phyloP scores from a whole-genome alignment of 2,329 filamentous ascomycete species.

The Colletotrichum sp. region DNA sequence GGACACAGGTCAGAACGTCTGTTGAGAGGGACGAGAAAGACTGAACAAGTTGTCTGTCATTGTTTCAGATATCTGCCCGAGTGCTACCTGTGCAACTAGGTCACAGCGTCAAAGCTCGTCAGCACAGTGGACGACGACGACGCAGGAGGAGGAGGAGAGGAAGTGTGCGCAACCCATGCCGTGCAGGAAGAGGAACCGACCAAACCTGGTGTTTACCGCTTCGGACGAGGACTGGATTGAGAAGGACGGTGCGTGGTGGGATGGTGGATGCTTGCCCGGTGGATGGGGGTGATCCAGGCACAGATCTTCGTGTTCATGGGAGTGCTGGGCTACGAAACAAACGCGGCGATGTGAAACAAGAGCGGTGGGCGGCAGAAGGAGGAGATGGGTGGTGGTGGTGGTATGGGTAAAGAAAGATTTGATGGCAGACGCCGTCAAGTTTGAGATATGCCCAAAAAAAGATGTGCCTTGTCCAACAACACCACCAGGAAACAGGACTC shows the following conservation, averaged over 20 bases:
- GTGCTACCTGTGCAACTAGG: slow-evolving; percentile 10
- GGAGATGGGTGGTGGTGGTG: background rate
- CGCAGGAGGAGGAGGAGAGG: background rate
- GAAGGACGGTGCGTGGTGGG: slow-evolving; percentile 12
- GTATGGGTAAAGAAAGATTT: slow-evolving; percentile 2
- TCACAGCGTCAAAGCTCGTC: slow-evolving; percentile 12
- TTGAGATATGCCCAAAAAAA: slow-evolving; percentile 13
- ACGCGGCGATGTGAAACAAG: slow-evolving; percentile 21
- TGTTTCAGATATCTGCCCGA: slow-evolving; percentile 21
- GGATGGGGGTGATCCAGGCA: background rate
- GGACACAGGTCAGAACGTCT: background rate
- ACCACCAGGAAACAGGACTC: background rate
- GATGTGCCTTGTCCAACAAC: background rate
- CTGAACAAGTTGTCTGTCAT: slow-evolving; percentile 22
- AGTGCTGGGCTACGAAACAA: slow-evolving; percentile 14
- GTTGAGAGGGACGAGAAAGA: slow-evolving; percentile 5
- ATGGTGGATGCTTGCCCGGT: background rate
- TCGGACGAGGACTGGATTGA: slow-evolving; percentile 14
- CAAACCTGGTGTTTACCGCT: slow-evolving; percentile 7
- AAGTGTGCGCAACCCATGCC: slow-evolving; percentile 1
- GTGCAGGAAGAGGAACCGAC: slow-evolving; percentile 12
- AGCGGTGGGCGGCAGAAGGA: slow-evolving; percentile 13
- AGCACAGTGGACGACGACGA: background rate
- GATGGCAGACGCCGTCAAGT: slow-evolving; percentile 20
- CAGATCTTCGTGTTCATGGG: slow-evolving; percentile 11